These are phyloP conservation scores for Chiua sp. DNA, from an alignment of 1,284 basidiomycete genomes.

Conservation along the genomic window DNA sequence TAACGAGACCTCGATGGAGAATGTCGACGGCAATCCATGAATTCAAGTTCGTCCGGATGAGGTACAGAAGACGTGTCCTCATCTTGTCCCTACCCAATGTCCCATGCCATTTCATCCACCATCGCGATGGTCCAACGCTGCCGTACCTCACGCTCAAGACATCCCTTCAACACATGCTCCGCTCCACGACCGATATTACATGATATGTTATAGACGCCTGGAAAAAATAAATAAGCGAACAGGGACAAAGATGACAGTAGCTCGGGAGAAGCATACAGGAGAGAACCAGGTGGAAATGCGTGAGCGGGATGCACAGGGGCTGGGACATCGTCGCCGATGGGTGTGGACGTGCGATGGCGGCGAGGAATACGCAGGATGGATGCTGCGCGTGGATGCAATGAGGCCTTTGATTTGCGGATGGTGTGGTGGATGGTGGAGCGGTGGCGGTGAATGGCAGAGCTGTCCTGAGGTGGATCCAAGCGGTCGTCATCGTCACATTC, in stretches of 20 bases:
- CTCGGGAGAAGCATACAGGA: constrained; percentile 90
- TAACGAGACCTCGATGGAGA: constrained; percentile 12
- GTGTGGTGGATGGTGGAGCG: constrained; percentile 35
- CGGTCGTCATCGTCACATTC: constrained; percentile 49
- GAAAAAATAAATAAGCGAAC: constrained; percentile 10
- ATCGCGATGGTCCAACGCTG: constrained; percentile 77
- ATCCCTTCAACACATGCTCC: constrained; percentile 75
- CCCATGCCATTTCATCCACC: constrained; percentile 81
- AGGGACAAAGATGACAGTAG: constrained; percentile 47
- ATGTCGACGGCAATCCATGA: constrained; percentile 24
- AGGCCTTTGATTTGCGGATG: constrained; percentile 21
- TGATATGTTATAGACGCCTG: constrained; percentile 67
- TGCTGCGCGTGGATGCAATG: constrained; percentile 35
- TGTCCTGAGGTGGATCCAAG: constrained; percentile 33
- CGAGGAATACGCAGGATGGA: constrained; percentile 43
- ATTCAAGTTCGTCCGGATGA: constrained; percentile 35
- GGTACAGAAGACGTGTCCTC: constrained; percentile 32
- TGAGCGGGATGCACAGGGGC: constrained; percentile 35
- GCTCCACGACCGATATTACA: constrained; percentile 69
- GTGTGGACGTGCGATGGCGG: constrained; percentile 66
- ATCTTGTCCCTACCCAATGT: constrained; percentile 73
- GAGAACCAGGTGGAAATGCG: constrained; percentile 79
- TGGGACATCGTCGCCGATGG: constrained; percentile 43
- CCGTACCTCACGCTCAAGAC: constrained; percentile 64
- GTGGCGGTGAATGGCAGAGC: constrained; percentile 28